Base-by-base conservation (phyloP, 2,329 filamentous ascomycete genomes). In the Botryotinia globosa region DNA sequence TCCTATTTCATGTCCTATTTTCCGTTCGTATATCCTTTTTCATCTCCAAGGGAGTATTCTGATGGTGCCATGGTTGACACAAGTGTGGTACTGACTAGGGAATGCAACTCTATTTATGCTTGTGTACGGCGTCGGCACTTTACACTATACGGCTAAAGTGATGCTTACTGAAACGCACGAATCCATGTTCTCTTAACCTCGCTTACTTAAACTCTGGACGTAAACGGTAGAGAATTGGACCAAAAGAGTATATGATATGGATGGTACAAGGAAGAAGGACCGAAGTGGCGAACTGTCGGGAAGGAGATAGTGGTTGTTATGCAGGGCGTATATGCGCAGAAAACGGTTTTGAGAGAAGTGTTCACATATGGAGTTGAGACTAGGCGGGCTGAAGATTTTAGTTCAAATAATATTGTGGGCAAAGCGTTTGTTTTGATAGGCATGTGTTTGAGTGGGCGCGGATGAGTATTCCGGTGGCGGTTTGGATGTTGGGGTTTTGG, bases 81-180 rank as follows among this genome's bases (percentile, higher is more conserved):
- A 54, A n/a, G 34, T 39, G 34, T 51, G 45, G 64, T 54, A 51
- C 16, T 22, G 10, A 25, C 0, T 25, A 56, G 44, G 7, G 25
- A 44, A 37, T 51, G 63, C 44, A 48, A 65, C 44, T 65, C 44
- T 65, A 51, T 34, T 48, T 65, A 48, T 65, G 44, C 63, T 65
- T 37, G n/a, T 65, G 63, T 65, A 22, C 44, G 63, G 42, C 44
- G 62, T 45, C 63, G 63, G 29, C 29, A 65, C 44, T 48, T 37
- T 34, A 59, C 18, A 29, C 44, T 10, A 48, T 2, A 65, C 29
- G 20, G 32, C 10, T 48, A n/a, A 64, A 65, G 29, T 37, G 16
- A 25, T 48, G 16, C 58, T 59, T 59, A 32, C 32, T 9, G 32
- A 59, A 34, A 34, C 20, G 56, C 32, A 59, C 56, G 56, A 29